Evolutionary conservation across 305 asterid genomes (phyloP).

Genomic region (Salvia sclarea): DNA sequence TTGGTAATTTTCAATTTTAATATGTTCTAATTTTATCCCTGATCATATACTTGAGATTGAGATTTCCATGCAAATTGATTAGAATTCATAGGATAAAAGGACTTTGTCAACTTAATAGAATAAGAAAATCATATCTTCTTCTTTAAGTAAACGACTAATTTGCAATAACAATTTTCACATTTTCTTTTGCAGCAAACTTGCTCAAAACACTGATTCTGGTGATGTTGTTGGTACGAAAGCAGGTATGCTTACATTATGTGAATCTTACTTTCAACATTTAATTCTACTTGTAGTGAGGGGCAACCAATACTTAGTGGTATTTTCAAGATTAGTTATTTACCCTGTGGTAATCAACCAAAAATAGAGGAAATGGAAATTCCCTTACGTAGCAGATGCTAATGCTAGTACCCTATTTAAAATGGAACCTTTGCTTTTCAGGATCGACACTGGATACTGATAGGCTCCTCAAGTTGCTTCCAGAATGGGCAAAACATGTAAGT

Average conservation of each 20-base stretch:
- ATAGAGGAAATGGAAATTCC: slow-evolving; percentile 4
- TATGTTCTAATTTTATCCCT: neutral
- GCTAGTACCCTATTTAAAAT: neutral
- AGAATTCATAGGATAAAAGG: slow-evolving; percentile 1
- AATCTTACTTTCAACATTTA: too few relatives aligned
- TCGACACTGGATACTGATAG: slow-evolving; percentile 52
- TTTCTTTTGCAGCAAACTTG: slow-evolving; percentile 55
- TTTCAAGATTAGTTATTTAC: neutral
- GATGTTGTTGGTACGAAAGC: slow-evolving; percentile 38
- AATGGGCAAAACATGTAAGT: slow-evolving; percentile 79
- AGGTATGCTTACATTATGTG: slow-evolving; percentile 61
- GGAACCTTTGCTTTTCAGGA: slow-evolving; percentile 47
- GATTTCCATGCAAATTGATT: slow-evolving; percentile 11
- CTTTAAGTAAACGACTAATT: slow-evolving; percentile 4
- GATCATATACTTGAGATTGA: slow-evolving; percentile 17
- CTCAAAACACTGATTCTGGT: slow-evolving; percentile 47
- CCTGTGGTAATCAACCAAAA: slow-evolving; percentile 10
- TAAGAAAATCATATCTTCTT: neutral
- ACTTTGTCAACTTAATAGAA: neutral
- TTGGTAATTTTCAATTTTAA: neutral
- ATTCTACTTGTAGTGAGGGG: slow-evolving; percentile 1
- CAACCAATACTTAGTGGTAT: neutral
- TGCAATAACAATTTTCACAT: slow-evolving; percentile 20
- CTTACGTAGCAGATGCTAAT: slow-evolving; percentile 7
- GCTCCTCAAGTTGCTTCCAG: slow-evolving; percentile 72